These are phyloP conservation scores for Pleurotus djamor DNA, from an alignment of 768 basidiomycete species.

Conservation along the genomic window DNA sequence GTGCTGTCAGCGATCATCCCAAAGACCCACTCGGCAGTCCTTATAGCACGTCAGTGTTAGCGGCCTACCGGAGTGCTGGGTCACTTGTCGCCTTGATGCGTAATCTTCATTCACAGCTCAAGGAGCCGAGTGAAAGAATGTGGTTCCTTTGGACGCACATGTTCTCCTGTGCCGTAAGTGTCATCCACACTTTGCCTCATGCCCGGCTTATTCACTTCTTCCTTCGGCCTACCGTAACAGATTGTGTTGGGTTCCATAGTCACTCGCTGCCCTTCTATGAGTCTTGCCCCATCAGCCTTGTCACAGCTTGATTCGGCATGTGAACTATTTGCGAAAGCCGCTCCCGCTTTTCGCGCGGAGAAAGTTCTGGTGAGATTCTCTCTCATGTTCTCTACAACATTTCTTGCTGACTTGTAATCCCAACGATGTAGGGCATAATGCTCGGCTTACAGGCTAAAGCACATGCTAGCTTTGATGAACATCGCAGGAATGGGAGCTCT, in stretches of 20 bases:
- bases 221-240: constrained; percentile 22
- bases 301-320: constrained; percentile 75
- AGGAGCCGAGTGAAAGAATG: constrained; percentile 60
- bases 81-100: constrained; percentile 71
- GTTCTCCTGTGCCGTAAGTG: constrained; percentile 65
- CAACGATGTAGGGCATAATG: constrained; percentile 56
- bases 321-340: constrained; percentile 70
- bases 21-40: constrained; percentile 73
- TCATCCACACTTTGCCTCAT: not conserved
- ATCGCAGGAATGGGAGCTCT: constrained; percentile 53
- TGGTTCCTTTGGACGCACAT: constrained; percentile 65
- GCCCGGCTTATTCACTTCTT: not conserved
- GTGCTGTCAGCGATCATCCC: constrained; percentile 70
- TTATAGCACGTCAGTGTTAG: constrained; percentile 71
- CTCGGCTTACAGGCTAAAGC: constrained; percentile 61
- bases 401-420: not conserved
- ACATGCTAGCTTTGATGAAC: constrained; percentile 62
- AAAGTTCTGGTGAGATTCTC: constrained; percentile 54
- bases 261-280: constrained; percentile 78
- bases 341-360: constrained; percentile 59
- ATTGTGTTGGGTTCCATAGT: constrained; percentile 76
- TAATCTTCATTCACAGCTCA: constrained; percentile 62
- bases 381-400: not conserved
- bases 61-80: constrained; percentile 71
- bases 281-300: constrained; percentile 71